Percentiles rank a stretch among this genome's conserved stretches.
Evolutionary conservation across 2,329 filamentous ascomycete species (phyloP).

Genomic region (Colletotrichum sp.): DNA sequence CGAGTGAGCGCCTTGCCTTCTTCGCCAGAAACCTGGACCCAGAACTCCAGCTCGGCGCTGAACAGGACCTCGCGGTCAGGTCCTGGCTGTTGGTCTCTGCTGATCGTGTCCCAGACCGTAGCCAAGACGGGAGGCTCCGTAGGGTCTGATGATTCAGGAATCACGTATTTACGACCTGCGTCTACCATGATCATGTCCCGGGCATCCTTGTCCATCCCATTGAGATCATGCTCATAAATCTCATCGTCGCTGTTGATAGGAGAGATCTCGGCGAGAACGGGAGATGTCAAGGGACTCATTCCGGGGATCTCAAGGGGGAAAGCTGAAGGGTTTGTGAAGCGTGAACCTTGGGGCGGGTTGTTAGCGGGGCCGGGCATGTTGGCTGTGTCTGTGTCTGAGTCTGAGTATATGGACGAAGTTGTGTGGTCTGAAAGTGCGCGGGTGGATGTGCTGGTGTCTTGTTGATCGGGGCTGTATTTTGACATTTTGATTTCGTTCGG

Average conservation of each 20-base stretch:
- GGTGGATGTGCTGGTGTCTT: background rate
- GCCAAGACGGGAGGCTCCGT: background rate
- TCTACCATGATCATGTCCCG: background rate
- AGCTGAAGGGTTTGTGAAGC: background rate
- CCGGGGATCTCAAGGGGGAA: background rate
- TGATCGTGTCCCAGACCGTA: background rate
- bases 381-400: background rate
- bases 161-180: background rate
- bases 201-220: background rate
- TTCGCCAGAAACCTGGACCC: background rate
- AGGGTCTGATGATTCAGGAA: background rate
- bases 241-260: background rate
- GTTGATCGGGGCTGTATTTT: background rate
- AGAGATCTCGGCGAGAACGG: background rate
- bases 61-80: background rate
- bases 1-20: background rate
- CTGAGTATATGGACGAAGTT: background rate
- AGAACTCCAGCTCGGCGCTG: background rate
- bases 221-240: background rate
- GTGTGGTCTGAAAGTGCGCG: background rate
- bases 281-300: background rate
- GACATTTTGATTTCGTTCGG: background rate
- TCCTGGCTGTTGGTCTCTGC: background rate
- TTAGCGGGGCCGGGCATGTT: background rate
- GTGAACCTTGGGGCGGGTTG: background rate